These are phyloP conservation scores for Pseudocercospora pini-densiflorae DNA, from an alignment of 2,329 filamentous ascomycete genomes.

Conservation along the genomic window DNA sequence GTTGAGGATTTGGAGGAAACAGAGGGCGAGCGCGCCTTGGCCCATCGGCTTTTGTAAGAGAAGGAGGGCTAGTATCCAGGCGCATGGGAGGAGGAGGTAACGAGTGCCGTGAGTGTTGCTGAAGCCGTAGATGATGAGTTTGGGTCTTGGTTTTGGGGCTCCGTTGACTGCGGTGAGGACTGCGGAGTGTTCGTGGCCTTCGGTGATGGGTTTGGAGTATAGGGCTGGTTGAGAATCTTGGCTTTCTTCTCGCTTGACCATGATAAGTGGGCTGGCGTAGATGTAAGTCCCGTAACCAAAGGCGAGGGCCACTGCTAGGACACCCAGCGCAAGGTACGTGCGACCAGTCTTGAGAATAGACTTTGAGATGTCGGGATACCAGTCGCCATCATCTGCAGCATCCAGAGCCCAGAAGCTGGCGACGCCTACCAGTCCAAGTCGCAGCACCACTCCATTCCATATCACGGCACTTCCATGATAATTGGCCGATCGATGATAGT, in stretches of 20 bases:
- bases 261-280: constrained; percentile 84
- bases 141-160: constrained; percentile 37
- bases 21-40: constrained; percentile 77
- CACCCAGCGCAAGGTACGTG: constrained; percentile 77
- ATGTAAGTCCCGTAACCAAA: constrained; percentile 84
- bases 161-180: constrained; percentile 44
- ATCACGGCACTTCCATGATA: constrained; percentile 84
- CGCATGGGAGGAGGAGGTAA: constrained; percentile 81
- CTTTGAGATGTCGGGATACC: constrained; percentile 67
- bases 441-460: constrained; percentile 83
- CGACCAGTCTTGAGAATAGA: constrained; percentile 73
- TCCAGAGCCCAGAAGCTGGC: constrained; percentile 89
- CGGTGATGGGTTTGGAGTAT: constrained; percentile 34
- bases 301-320: constrained; percentile 78
- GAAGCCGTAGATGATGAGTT: constrained; percentile 77
- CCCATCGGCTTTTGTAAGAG: constrained; percentile 96
- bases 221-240: constrained; percentile 1
- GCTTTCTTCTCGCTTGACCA: constrained; percentile 60
- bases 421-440: constrained; percentile 73
- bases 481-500: constrained; percentile 79
- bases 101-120: constrained; percentile 91
- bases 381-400: constrained; percentile 82
- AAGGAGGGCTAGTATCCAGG: constrained; percentile 75
- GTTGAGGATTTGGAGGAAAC: constrained; percentile 87
- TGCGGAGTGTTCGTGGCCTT: constrained; percentile 37